These are phyloP conservation scores for Aspergillus sp. DNA, from an alignment of 2,329 filamentous ascomycete species.

Conservation along the genomic window DNA sequence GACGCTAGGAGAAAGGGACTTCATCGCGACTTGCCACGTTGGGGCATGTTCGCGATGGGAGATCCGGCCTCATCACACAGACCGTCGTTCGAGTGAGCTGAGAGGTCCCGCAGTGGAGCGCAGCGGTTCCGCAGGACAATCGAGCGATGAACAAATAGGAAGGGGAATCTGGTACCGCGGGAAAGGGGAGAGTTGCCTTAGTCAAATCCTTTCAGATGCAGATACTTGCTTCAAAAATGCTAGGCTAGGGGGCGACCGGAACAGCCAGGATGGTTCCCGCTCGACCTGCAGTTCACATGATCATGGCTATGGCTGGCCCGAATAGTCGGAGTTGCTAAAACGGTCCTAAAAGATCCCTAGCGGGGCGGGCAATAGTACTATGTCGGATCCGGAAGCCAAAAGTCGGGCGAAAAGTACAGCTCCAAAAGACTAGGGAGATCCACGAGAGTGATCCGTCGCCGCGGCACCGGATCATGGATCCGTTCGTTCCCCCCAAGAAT, in stretches of 20 bases:
- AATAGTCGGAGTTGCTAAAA: neutral
- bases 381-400: neutral
- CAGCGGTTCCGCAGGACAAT: neutral
- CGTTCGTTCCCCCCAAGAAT: neutral
- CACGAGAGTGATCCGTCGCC: conserved; percentile 30
- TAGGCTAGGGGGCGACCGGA: neutral
- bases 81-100: conserved; percentile 2
- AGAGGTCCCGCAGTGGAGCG: conserved; percentile 8
- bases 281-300: conserved; percentile 20
- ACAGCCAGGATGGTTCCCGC: conserved; percentile 4
- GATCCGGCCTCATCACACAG: neutral
- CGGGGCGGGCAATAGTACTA: conserved; percentile 2
- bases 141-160: conserved; percentile 9
- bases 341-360: neutral
- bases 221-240: neutral
- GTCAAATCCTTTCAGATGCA: neutral
- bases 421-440: conserved; percentile 7
- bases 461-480: conserved; percentile 31
- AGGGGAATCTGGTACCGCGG: conserved; percentile 12
- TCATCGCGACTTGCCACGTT: conserved; percentile 1
- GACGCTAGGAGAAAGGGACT: neutral
- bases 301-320: conserved; percentile 2
- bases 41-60: conserved; percentile 4
- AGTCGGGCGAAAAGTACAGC: neutral
- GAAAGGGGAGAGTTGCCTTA: conserved; percentile 5